Conservation (phyloP, 73 alveolate species). For the Paramecium bursaria region DNA sequence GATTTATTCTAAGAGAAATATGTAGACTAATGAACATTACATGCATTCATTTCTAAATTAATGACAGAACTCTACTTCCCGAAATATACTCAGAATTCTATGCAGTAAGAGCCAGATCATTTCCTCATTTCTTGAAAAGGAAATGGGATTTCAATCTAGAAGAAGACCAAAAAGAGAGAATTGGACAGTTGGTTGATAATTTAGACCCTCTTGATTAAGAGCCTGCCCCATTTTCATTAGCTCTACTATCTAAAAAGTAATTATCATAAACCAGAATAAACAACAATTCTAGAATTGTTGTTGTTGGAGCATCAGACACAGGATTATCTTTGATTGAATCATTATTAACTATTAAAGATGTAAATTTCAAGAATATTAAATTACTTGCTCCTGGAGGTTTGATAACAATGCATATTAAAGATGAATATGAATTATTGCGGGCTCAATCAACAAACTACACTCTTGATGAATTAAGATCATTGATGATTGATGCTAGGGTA, state of each 20-base stretch:
- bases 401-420: constrained; percentile 91
- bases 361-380: constrained; percentile 92
- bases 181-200: constrained; percentile 80
- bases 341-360: constrained; percentile 90
- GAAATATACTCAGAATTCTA: constrained; percentile 93
- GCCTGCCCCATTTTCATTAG: constrained; percentile 92
- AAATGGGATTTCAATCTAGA: constrained; percentile 93
- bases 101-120: constrained; percentile 93
- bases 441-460: constrained; percentile 94
- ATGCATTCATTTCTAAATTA: constrained; percentile 93
- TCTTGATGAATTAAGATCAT: constrained; percentile 89
- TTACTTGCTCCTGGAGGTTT: constrained; percentile 99
- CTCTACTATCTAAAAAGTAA: constrained; percentile 91
- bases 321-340: constrained; percentile 97
- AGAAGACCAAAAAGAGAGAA: constrained; percentile 78
- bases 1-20: constrained; percentile 93
- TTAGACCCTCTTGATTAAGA: constrained; percentile 94
- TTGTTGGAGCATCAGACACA: constrained; percentile 98
- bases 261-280: constrained; percentile 92
- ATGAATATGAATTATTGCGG: constrained; percentile 86
- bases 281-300: constrained; percentile 96
- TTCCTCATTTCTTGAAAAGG: constrained; percentile 96
- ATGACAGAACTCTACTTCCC: constrained; percentile 90
- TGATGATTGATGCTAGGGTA: constrained; percentile 96
- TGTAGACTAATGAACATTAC: constrained; percentile 93